phyloP scores from a whole-genome alignment of 2,329 filamentous ascomycete species.

The Emericellopsis atlantica region DNA sequence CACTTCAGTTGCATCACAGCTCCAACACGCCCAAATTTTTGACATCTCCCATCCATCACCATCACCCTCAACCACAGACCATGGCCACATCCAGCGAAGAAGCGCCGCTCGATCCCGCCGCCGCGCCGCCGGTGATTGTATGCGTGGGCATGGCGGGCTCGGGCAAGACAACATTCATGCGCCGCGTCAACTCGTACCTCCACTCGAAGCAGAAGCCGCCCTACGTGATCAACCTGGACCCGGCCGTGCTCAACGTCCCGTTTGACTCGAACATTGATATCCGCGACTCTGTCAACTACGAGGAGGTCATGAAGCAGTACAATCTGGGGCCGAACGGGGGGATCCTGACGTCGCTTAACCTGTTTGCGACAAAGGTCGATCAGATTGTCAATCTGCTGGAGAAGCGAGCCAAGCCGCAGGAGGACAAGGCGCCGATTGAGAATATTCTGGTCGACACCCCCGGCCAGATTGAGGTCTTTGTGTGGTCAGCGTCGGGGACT shows the following conservation, averaged over 20 bases:
- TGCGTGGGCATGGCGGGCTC: constrained; percentile 98
- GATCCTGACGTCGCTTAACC: constrained; percentile 87
- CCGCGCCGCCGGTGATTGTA: constrained; percentile 66
- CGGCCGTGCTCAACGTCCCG: constrained; percentile 82
- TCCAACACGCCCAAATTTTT: neutral
- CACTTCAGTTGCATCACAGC: neutral
- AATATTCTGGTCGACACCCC: constrained; percentile 92
- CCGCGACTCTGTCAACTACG: constrained; percentile 96
- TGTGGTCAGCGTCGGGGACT: constrained; percentile 91
- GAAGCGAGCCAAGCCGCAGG: constrained; percentile 52
- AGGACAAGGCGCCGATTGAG: constrained; percentile 52
- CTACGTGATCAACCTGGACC: constrained; percentile 95
- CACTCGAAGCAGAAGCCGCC: constrained; percentile 70
- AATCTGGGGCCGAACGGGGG: constrained; percentile 95
- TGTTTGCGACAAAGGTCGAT: constrained; percentile 97
- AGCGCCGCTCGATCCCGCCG: constrained; percentile 10
- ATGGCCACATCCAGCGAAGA: constrained; percentile 21
- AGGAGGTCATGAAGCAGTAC: constrained; percentile 99
- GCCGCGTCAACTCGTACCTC: constrained; percentile 87
- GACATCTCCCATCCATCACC: neutral
- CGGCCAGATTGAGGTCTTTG: constrained; percentile 96
- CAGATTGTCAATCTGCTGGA: constrained; percentile 84
- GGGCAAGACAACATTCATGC: constrained; percentile 99
- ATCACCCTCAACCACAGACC: neutral
- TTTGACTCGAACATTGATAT: constrained; percentile 99